Percentiles rank a stretch among this genome's conserved stretches.
Evolutionary conservation across 1,139 yeast species (phyloP).

Genomic region (Scheffersomyces lignicola): DNA sequence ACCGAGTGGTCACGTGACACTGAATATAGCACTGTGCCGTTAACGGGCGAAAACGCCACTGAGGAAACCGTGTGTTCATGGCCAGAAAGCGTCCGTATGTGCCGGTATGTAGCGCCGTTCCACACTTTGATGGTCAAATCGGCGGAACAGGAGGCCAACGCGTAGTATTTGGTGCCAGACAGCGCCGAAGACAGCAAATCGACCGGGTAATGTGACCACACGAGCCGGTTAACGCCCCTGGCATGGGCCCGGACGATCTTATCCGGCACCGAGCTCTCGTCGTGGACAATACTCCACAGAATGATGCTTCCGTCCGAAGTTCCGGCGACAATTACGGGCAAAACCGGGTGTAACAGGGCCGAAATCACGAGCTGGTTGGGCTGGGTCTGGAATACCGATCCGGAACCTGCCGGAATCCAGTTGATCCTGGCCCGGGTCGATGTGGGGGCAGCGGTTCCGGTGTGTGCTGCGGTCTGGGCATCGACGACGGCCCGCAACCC

Average conservation of each 20-base stretch:
- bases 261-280: constrained; percentile 66
- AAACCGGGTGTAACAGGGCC: constrained; percentile 69
- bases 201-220: constrained; percentile 46
- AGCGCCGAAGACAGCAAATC: constrained; percentile 19
- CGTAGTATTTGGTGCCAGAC: constrained; percentile 16
- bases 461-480: constrained; percentile 25
- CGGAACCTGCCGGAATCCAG: constrained; percentile 71
- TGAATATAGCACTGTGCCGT: constrained; percentile 53
- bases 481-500: constrained; percentile 47
- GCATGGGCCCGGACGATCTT: constrained; percentile 75
- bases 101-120: constrained; percentile 57
- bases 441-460: constrained; percentile 9
- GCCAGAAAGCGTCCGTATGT: constrained; percentile 71
- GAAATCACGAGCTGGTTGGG: constrained; percentile 57
- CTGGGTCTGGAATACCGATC: constrained; percentile 55
- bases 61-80: constrained; percentile 87
- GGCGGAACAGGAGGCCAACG: constrained; percentile 64
- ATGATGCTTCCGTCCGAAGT: constrained; percentile 74
- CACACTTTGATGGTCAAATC: constrained; percentile 75
- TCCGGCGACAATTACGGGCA: constrained; percentile 67
- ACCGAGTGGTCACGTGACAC: constrained; percentile 78
- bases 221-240: constrained; percentile 62
- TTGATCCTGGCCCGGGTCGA: constrained; percentile 38
- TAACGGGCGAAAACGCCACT: constrained; percentile 47
- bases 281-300: constrained; percentile 65